Conservation (phyloP, 2,329 filamentous ascomycete species). For the Lecanicillium sp. region DNA sequence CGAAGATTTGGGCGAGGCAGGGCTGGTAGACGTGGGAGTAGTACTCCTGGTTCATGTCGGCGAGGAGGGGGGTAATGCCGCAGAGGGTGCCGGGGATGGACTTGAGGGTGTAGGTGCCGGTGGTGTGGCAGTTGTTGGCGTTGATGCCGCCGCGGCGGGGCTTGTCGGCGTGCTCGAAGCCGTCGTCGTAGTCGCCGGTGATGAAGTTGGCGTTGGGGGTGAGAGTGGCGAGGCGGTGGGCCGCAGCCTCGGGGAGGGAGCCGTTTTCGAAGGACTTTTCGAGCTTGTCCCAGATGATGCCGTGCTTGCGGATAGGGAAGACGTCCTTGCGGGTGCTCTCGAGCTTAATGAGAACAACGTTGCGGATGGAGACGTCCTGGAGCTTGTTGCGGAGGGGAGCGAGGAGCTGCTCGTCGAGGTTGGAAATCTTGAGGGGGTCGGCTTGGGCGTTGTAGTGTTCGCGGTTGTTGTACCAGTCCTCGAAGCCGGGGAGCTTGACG, state of each 20-base stretch:
- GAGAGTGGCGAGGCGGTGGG: slow-evolving; percentile 23
- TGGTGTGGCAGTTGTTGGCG: slow-evolving; percentile 34
- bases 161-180: slow-evolving; percentile 22
- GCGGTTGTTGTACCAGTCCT: slow-evolving; percentile 24
- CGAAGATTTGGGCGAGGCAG: slow-evolving; percentile 35
- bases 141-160: slow-evolving; percentile 33
- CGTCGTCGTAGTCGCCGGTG: slow-evolving; percentile 31
- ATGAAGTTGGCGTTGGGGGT: slow-evolving; percentile 29
- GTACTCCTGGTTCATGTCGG: slow-evolving; percentile 37
- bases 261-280: slow-evolving; percentile 26
- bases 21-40: slow-evolving; percentile 38
- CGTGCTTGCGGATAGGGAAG: slow-evolving; percentile 37
- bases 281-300: slow-evolving; percentile 31
- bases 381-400: slow-evolving; percentile 22
- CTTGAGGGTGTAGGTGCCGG: slow-evolving; percentile 39
- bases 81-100: slow-evolving; percentile 36
- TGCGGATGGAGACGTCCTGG: slow-evolving; percentile 31
- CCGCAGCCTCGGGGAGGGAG: slow-evolving; percentile 27
- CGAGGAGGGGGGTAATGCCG: slow-evolving; percentile 35
- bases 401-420: slow-evolving; percentile 29
- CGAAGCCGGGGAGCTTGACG: slow-evolving; percentile 14
- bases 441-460: slow-evolving; percentile 29
- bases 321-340: slow-evolving; percentile 41
- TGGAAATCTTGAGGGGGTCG: slow-evolving; percentile 37
- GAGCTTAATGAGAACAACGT: slow-evolving; percentile 38